A percentile compares a stretch with the other conserved stretches of the same genome.
Evolutionary conservation across 257 asterid genomes (phyloP).

Genomic region (Ilex aquifolium): DNA sequence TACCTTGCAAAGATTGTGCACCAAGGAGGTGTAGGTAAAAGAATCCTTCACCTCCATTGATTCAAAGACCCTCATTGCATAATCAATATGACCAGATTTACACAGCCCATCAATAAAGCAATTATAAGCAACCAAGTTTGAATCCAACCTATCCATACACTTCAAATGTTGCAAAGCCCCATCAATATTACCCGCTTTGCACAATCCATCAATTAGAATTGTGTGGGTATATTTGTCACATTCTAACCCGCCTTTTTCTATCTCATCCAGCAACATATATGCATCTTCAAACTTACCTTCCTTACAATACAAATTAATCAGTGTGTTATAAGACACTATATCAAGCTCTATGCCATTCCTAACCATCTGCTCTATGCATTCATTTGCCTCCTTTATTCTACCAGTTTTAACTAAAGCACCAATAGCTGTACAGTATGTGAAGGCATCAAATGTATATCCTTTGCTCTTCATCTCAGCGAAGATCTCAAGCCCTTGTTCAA

Average conservation of each 20-base stretch:
- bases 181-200: constrained; percentile 57
- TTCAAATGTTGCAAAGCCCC: constrained; percentile 49
- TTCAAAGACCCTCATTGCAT: constrained; percentile 56
- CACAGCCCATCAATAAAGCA: constrained; percentile 65
- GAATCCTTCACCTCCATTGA: constrained; percentile 60
- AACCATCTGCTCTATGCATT: constrained; percentile 55
- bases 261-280: constrained; percentile 37
- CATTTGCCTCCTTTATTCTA: constrained; percentile 37
- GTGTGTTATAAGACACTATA: constrained; percentile 63
- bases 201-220: constrained; percentile 72
- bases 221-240: constrained; percentile 71
- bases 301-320: constrained; percentile 62
- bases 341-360: constrained; percentile 74
- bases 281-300: constrained; percentile 59
- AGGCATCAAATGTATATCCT: constrained; percentile 75
- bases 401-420: constrained; percentile 60
- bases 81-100: constrained; percentile 53
- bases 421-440: constrained; percentile 67
- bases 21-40: constrained; percentile 69
- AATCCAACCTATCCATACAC: constrained; percentile 45
- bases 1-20: constrained; percentile 65
- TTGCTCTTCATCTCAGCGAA: constrained; percentile 70
- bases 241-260: constrained; percentile 47
- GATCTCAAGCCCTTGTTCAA: constrained; percentile 53
- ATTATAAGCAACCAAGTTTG: constrained; percentile 65